Base-by-base conservation (phyloP, 768 basidiomycete species). In the Dentipellis sp. region DNA sequence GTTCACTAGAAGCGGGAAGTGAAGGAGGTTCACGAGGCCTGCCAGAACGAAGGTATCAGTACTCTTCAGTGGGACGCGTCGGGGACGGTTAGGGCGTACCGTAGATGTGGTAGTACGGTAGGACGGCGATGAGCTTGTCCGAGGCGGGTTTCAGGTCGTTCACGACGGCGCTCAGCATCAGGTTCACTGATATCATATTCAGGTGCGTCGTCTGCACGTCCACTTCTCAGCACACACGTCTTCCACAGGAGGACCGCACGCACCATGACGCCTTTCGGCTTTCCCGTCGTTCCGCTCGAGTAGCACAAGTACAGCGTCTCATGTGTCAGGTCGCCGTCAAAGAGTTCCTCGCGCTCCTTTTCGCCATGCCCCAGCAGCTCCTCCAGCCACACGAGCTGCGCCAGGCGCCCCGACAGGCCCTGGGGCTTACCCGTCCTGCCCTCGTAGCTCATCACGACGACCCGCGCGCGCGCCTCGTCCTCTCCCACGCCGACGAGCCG, bases 271-370 rank as follows among this genome's bases (percentile, higher is more conserved):
- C 80, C 90, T 68, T 92, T 93, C 2, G 90, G 83, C 59, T 82
- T 82, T 1, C 89, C 87, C 0, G 86, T 89, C 1, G 89, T 91
- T 4, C 89, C 89, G 66, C 70, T 71, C 6, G 70, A 73, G 56
- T 89, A 89, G 56, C 84, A 88, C 39, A 90, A 64, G 60, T 80
- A 81, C 3, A 73, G 67, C 0, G 88, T 88, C 62, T 87, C 82
- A 52, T 82, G 65, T 1, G 82, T 73, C 0, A 73, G 59, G 46
- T 40, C 37, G 0, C 78, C 82, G 11, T 81, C 74, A 50, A 84
- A 82, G 61, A 68, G 72, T 59, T 79, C 82, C 63, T 87, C 63
- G 10, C 62, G 56, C 10, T 88, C 71, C 12, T n/a, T n/a, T n/a
- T 69, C 66, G 2, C 86, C 81, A 2, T 72, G 66, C 0, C 69